Evolutionary conservation across 441 rosid genomes (phyloP).

Genomic region (Erodium moschatum): DNA sequence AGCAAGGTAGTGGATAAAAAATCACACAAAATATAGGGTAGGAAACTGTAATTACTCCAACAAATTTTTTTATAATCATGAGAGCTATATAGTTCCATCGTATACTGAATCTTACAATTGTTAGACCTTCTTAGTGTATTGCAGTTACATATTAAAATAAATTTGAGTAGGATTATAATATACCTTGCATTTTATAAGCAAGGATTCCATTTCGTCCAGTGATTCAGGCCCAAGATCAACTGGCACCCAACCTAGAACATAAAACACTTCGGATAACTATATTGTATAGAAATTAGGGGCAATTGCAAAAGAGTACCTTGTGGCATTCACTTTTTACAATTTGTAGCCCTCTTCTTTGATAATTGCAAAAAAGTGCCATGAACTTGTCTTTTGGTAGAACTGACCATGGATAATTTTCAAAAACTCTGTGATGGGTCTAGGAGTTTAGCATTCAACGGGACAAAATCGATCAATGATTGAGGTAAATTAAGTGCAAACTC

Average conservation of each 20-base stretch:
- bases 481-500: slow-evolving; percentile 24
- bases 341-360: too few relatives aligned
- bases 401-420: not conserved
- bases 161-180: slow-evolving; percentile 18
- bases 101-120: not conserved
- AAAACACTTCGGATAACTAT: slow-evolving; percentile 16
- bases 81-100: not conserved
- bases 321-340: too few relatives aligned
- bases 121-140: not conserved
- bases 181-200: slow-evolving; percentile 53
- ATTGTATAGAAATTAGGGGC: not conserved
- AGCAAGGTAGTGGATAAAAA: too few relatives aligned
- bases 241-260: slow-evolving; percentile 50
- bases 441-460: not conserved
- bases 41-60: too few relatives aligned
- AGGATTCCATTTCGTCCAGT: slow-evolving; percentile 40
- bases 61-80: not conserved
- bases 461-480: not conserved
- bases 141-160: slow-evolving; percentile 10
- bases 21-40: too few relatives aligned
- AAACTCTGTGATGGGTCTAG: not conserved
- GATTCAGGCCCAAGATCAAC: slow-evolving; percentile 61
- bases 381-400: too few relatives aligned
- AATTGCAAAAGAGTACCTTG: too few relatives aligned
- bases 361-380: too few relatives aligned